Base-by-base conservation (phyloP, 1,284 basidiomycete species). In the Austroboletus niveus region DNA sequence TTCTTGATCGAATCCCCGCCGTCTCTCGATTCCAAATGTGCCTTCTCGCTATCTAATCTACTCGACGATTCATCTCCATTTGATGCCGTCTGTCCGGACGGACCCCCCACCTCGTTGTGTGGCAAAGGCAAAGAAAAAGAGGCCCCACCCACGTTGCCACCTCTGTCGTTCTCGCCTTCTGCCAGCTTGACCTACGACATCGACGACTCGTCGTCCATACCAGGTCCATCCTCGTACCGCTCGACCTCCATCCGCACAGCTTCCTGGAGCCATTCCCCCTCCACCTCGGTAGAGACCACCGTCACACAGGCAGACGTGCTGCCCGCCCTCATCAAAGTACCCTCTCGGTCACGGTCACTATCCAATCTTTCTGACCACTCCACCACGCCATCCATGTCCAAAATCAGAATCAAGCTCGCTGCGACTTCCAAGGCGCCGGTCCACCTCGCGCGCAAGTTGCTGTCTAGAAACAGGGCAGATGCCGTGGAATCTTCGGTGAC, bases 91-190 rank as follows among this genome's bases (percentile, higher is more conserved):
- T 52, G 49, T 20, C 39, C 30, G 34, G 54, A 60, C 36, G 47
- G 42, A 35, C 40, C 49, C 39, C 24, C 47, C 54, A 60, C 66
- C 62, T 60, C 63, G 15, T 58, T 61, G 50, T 47, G 53, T 30
- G 52, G 48, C 60, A 83, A 81, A 70, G 85, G 82, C 54, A 88
- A 87, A 65, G 78, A 69, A 53, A 80, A 69, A 61, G 85, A 85
- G 56, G 65, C 68, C 31, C 77, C 83, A 39, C 82, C 85, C 53
- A 74, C 74, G 59, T 74, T 87, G 52, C 82, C 85, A 51, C 84
- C 85, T 54, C 71, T 88, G 55, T 72, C 75, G 32, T 82, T 89
- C 61, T 73, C 77, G 43, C 73, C 78, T 36, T 71, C 83, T 34
- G 72, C 22, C 22, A 24, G 73, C 46, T 73, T 85, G 55, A 72